phyloP scores from a whole-genome alignment of 2,329 filamentous ascomycete genomes.

The Tolypocladium album region DNA sequence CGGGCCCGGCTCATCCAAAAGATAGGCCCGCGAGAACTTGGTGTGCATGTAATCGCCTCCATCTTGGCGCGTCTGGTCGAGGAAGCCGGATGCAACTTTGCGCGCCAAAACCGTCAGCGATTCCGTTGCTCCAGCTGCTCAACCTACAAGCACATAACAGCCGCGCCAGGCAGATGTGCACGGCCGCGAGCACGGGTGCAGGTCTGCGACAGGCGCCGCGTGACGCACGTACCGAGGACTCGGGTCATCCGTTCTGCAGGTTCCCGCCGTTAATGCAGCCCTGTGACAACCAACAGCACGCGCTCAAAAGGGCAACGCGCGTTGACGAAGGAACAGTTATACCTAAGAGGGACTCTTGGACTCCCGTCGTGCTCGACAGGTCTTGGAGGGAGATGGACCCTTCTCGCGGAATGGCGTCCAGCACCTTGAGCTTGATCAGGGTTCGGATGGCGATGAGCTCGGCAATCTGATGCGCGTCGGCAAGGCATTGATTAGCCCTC shows the following conservation, averaged over 20 bases:
- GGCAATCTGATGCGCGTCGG: constrained; percentile 12
- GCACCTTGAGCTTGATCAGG: constrained; percentile 17
- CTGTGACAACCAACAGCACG: background rate
- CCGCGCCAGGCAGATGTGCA: background rate
- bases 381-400: constrained; percentile 16
- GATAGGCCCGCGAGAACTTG: constrained; percentile 18
- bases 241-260: constrained; percentile 16
- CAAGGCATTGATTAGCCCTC: background rate
- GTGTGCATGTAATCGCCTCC: constrained; percentile 19
- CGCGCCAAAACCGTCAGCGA: background rate
- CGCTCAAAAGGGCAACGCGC: background rate
- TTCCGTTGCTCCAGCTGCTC: background rate
- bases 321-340: background rate
- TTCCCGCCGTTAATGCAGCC: background rate
- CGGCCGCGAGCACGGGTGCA: background rate
- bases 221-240: constrained; percentile 10
- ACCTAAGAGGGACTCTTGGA: constrained; percentile 18
- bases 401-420: constrained; percentile 15
- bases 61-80: constrained; percentile 14
- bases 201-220: background rate
- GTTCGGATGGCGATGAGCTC: constrained; percentile 17
- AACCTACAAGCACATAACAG: background rate
- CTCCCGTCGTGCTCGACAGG: constrained; percentile 14
- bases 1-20: constrained; percentile 13
- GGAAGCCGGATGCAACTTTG: constrained; percentile 18